Percentiles rank a stretch among this genome's conserved stretches.
These are phyloP conservation scores for Taphrina confusa DNA, from an alignment of 1,139 yeast species.

Conservation along the genomic window DNA sequence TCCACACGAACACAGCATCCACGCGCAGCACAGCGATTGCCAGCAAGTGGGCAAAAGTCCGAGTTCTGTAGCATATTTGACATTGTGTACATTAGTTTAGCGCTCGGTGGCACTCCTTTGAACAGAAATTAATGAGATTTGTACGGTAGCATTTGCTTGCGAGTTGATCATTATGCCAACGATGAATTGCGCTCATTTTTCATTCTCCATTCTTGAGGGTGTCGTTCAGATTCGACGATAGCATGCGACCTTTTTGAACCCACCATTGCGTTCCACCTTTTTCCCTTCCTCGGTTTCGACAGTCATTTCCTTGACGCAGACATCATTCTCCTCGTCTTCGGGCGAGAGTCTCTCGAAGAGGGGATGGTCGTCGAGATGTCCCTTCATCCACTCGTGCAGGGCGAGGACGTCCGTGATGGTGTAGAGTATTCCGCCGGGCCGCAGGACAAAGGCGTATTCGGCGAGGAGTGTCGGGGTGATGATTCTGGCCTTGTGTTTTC, in stretches of 20 bases:
- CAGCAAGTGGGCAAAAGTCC: neutral
- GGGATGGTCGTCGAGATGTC: slow-evolving; percentile 87
- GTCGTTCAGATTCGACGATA: slow-evolving; percentile 57
- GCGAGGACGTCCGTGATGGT: slow-evolving; percentile 96
- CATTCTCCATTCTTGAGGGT: no score
- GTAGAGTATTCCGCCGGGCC: slow-evolving; percentile 83
- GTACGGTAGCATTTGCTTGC: slow-evolving; percentile 6
- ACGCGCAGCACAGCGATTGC: neutral
- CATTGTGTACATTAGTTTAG: slow-evolving; percentile 2
- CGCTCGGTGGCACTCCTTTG: neutral
- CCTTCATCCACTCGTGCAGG: slow-evolving; percentile 93
- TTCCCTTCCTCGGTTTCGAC: slow-evolving; percentile 96
- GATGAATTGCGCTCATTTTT: no score
- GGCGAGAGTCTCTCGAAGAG: slow-evolving; percentile 74
- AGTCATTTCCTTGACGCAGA: slow-evolving; percentile 82
- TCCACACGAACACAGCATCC: neutral
- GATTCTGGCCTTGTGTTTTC: slow-evolving; percentile 96
- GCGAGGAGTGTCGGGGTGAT: slow-evolving; percentile 82
- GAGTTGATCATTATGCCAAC: no score
- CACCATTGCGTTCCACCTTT: slow-evolving; percentile 87
- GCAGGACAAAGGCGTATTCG: slow-evolving; percentile 88
- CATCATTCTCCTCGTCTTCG: slow-evolving; percentile 78
- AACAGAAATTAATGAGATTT: neutral
- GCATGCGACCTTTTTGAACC: slow-evolving; percentile 85
- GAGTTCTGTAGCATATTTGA: neutral